A percentile compares a stretch with the other conserved stretches of the same genome.
phyloP scores from a whole-genome alignment of 164 flowering plant genomes.

The Chimonanthus salicifolius region DNA sequence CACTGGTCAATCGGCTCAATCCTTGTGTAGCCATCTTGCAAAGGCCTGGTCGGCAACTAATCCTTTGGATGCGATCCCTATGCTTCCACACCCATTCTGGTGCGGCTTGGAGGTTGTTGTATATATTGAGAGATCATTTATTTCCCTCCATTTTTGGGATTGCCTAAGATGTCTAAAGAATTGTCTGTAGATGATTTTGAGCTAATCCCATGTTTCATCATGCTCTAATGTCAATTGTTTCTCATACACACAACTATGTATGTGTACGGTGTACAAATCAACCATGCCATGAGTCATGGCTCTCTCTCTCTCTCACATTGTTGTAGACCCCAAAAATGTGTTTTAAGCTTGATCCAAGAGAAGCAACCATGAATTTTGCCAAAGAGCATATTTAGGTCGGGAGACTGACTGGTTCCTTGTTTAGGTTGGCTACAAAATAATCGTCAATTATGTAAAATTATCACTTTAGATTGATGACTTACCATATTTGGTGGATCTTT shows the following conservation, averaged over 20 bases:
- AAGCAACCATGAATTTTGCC: no score
- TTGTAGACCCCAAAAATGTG: not conserved
- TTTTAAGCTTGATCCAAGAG: no score
- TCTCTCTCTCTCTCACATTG: not conserved
- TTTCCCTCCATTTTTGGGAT: constrained; percentile 20
- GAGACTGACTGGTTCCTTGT: no score
- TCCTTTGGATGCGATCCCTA: constrained; percentile 18
- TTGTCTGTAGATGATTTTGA: constrained; percentile 16
- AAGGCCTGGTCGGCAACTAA: constrained; percentile 23
- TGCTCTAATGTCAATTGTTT: not conserved
- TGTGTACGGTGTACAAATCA: not conserved
- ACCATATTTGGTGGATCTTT: no score
- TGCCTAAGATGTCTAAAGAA: constrained; percentile 28
- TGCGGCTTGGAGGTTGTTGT: constrained; percentile 49
- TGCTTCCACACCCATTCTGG: constrained; percentile 5
- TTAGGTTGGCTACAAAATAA: no score
- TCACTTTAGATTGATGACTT: no score
- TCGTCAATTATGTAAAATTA: no score
- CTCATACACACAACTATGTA: not conserved
- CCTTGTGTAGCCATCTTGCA: not conserved
- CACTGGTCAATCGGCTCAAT: not conserved
- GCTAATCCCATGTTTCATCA: not conserved
- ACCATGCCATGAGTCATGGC: not conserved
- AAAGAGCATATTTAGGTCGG: no score
- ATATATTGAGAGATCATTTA: constrained; percentile 46